A percentile compares a stretch with the other conserved stretches of the same genome.
phyloP scores from a whole-genome alignment of 768 basidiomycete genomes.

The Boletus pseudopeckii region DNA sequence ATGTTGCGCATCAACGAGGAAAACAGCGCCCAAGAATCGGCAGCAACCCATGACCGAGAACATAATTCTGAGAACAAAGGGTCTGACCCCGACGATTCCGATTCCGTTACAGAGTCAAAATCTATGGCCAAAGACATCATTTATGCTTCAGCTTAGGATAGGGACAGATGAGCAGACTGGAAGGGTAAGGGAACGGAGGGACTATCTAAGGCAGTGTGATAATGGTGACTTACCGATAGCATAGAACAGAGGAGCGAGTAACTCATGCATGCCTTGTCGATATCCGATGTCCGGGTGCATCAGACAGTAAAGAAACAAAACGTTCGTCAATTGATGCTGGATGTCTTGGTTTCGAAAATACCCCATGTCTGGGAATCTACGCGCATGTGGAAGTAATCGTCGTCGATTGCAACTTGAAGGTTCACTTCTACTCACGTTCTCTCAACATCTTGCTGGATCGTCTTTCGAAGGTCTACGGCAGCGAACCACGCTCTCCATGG shows the following conservation, averaged over 20 bases:
- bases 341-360: conserved; percentile 81
- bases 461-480: conserved; percentile 83
- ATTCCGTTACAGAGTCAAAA: conserved; percentile 64
- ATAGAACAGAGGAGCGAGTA: conserved; percentile 84
- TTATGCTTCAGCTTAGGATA: conserved; percentile 26
- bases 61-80: conserved; percentile 56
- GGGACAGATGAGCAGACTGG: conserved; percentile 12
- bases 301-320: conserved; percentile 81
- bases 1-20: conserved; percentile 71
- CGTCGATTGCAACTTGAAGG: conserved; percentile 2
- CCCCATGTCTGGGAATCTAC: conserved; percentile 90
- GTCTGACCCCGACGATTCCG: conserved; percentile 30
- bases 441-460: conserved; percentile 91
- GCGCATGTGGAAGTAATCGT: background rate
- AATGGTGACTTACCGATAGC: conserved; percentile 37
- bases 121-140: conserved; percentile 44
- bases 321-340: conserved; percentile 77
- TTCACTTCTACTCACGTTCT: conserved; percentile 69
- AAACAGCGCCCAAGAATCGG: conserved; percentile 89
- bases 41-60: conserved; percentile 65
- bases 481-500: conserved; percentile 96
- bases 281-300: conserved; percentile 85
- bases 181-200: conserved; percentile 6
- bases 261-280: conserved; percentile 98
- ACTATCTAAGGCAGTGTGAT: background rate